A percentile compares a stretch with the other conserved stretches of the same genome.
phyloP scores from a whole-genome alignment of 2,329 filamentous ascomycete species.

The Bisporella sp. region DNA sequence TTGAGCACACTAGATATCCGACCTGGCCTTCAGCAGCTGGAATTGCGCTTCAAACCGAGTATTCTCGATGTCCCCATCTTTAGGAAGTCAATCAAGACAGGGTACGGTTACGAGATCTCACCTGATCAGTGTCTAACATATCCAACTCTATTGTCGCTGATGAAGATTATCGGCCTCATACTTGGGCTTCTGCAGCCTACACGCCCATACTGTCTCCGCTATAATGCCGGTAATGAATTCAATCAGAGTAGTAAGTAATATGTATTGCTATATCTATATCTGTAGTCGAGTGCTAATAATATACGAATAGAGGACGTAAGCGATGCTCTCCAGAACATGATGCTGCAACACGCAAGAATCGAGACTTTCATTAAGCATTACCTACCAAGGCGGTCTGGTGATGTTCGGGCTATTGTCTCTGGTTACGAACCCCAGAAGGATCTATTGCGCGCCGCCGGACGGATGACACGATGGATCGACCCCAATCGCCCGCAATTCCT shows the following conservation, averaged over 20 bases:
- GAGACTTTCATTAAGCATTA: constrained; percentile 18
- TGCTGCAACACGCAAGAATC: constrained; percentile 14
- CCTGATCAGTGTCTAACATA: constrained; percentile 15
- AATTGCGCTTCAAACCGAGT: constrained; percentile 12
- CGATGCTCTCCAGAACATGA: constrained; percentile 16
- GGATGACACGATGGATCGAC: constrained; percentile 1
- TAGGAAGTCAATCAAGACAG: constrained; percentile 16
- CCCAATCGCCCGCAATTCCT: background rate
- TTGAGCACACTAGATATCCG: constrained; percentile 23
- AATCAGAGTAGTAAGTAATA: constrained; percentile 16
- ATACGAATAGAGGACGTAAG: constrained; percentile 9
- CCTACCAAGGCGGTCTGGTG: constrained; percentile 6
- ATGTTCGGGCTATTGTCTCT: constrained; percentile 12
- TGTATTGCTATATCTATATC: background rate
- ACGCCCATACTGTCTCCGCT: constrained; percentile 17
- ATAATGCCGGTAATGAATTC: constrained; percentile 15
- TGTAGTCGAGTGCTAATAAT: constrained; percentile 9
- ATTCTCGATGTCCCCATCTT: constrained; percentile 21
- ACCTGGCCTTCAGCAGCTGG: constrained; percentile 21
- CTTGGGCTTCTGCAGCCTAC: constrained; percentile 11
- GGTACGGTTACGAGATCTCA: constrained; percentile 16
- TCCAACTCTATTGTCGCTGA: constrained; percentile 14
- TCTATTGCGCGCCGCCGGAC: constrained; percentile 6
- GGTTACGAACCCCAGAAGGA: constrained; percentile 11
- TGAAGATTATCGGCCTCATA: constrained; percentile 16